phyloP scores from a whole-genome alignment of 2,329 filamentous ascomycete species.

The Hypoxylon sp. region DNA sequence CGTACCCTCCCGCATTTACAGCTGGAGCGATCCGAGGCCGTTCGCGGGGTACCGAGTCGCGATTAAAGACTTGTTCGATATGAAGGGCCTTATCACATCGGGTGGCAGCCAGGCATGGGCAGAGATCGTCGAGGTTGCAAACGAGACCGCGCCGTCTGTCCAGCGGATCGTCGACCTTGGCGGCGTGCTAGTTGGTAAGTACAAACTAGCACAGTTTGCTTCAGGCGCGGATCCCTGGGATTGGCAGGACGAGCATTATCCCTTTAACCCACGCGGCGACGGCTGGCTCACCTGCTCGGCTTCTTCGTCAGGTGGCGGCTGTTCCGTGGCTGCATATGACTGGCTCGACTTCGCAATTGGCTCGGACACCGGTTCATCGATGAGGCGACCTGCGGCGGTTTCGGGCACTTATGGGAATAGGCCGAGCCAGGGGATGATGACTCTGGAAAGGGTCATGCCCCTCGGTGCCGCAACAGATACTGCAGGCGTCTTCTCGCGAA shows the following conservation, averaged over 20 bases:
- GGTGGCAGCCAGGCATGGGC: slow-evolving; percentile 55
- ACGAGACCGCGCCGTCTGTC: slow-evolving; percentile 53
- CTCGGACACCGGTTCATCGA: slow-evolving; percentile 53
- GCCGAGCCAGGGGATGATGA: slow-evolving; percentile 50
- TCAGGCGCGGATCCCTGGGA: slow-evolving; percentile 48
- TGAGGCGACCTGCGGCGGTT: slow-evolving; percentile 50
- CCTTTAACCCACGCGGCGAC: slow-evolving; percentile 58
- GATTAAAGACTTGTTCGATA: slow-evolving; percentile 57
- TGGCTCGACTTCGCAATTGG: slow-evolving; percentile 60
- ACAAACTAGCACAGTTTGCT: slow-evolving; percentile 56
- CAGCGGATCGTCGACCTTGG: slow-evolving; percentile 56
- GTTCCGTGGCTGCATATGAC: slow-evolving; percentile 56
- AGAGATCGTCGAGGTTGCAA: slow-evolving; percentile 46
- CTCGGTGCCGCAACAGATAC: slow-evolving; percentile 51
- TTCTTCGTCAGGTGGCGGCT: slow-evolving; percentile 54
- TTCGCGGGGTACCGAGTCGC: slow-evolving; percentile 55
- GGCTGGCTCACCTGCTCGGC: slow-evolving; percentile 55
- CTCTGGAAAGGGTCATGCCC: slow-evolving; percentile 47
- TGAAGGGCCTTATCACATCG: slow-evolving; percentile 55
- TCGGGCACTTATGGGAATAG: slow-evolving; percentile 52
- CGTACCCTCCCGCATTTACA: slow-evolving; percentile 59
- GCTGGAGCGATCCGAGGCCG: slow-evolving; percentile 54
- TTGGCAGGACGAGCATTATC: slow-evolving; percentile 46
- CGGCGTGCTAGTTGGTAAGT: slow-evolving; percentile 56
- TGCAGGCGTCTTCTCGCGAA: slow-evolving; percentile 50